phyloP scores from a whole-genome alignment of 257 asterid genomes.

The Nicotiana tomentosiformis region DNA sequence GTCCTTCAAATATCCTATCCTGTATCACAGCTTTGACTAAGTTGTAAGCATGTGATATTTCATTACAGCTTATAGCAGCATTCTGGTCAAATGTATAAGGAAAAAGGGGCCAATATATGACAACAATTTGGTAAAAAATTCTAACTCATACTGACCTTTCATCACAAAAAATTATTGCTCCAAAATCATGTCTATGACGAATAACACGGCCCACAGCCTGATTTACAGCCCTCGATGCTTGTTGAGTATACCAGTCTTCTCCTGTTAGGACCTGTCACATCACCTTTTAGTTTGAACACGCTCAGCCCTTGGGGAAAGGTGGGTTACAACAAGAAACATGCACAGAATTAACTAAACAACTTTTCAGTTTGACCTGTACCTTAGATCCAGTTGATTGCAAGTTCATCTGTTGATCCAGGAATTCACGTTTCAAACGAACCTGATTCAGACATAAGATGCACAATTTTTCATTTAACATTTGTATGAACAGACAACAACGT shows the following conservation, averaged over 20 bases:
- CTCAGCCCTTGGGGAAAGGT: background rate
- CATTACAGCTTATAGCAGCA: background rate
- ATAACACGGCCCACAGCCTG: conserved; percentile 99
- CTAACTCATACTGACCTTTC: conserved; percentile 54
- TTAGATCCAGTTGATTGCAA: conserved; percentile 40
- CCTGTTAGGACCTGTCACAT: conserved; percentile 69
- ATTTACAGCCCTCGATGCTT: conserved; percentile 93
- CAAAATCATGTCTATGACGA: conserved; percentile 96
- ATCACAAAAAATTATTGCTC: conserved; percentile 93
- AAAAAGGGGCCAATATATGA: background rate
- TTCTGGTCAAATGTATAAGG: background rate
- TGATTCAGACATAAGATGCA: conserved; percentile 26
- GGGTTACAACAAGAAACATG: background rate
- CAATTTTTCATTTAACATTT: background rate
- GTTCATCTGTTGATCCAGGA: conserved; percentile 66
- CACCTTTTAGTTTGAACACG: conserved; percentile 6
- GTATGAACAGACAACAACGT: background rate
- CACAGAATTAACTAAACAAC: background rate
- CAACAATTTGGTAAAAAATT: conserved; percentile 2
- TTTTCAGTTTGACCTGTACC: conserved; percentile 38
- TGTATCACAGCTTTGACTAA: background rate
- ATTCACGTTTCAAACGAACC: conserved; percentile 99
- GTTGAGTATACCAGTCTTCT: conserved; percentile 96
- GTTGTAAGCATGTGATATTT: background rate
- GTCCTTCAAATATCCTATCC: background rate